Base-by-base conservation (phyloP, 495 filamentous ascomycete species). In the Daldinia bambusicola region DNA sequence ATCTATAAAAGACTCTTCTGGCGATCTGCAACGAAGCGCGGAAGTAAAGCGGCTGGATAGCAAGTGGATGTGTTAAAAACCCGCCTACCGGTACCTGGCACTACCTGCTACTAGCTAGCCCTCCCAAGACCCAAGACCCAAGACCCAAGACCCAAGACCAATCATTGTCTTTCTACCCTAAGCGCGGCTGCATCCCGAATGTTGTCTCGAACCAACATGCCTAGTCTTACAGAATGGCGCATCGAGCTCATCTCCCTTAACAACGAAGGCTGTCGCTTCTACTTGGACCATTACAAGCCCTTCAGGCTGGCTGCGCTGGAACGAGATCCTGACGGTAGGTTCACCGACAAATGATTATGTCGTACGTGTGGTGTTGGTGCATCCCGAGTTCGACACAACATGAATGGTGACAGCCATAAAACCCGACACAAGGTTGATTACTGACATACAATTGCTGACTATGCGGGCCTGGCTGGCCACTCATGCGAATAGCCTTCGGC, bases 401-500 rank as follows among this genome's bases (percentile, higher is more conserved):
- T 52, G n/a, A n/a, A n/a, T n/a, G n/a, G n/a, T n/a, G 55, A 51
- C 37, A 53, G 26, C 26, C 26, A 26, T 26, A 26, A 26, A 26
- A 26, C 1, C 26, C 3, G 3, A 26, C 26, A 26, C 26, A 3
- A n/a, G n/a, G n/a, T n/a, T 3, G 3, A 26, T 26, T 26, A 43
- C 62, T 66, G 57, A 71, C 52, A 48, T 22, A 10, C 26, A 26
- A 22, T 48, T 48, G 20, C 43, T 48, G 43, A 48, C 43, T 48
- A 48, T 48, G 18, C 43, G 43, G 43, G 43, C 18, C 43, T 12
- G 43, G 43, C 18, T 48, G 43, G 43, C 37, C 36, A 22, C 26
- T 36, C 55, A 37, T 52, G 55, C 56, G 57, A 64, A 68, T 56
- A 72, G 77, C 81, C n/a, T 88, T 87, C 69, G 79, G 80, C 14